phyloP scores from a whole-genome alignment of 306 rosid species.

The Acmispon strigosus region DNA sequence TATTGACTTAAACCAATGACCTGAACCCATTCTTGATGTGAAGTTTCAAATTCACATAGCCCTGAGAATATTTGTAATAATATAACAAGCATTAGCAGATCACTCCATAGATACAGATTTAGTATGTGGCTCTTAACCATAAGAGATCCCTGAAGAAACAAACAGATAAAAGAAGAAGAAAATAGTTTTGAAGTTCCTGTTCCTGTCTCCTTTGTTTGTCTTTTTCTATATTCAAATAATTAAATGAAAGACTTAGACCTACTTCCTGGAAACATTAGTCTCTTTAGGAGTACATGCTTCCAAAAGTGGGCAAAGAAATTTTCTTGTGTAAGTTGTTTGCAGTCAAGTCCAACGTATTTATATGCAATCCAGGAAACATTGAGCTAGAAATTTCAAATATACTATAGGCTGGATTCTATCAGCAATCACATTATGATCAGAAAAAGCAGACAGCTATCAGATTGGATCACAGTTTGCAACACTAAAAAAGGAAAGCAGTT shows the following conservation, averaged over 20 bases:
- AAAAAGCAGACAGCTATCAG: background rate
- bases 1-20: constrained; percentile 79
- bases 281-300: background rate
- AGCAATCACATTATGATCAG: background rate
- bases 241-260: background rate
- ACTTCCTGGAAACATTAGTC: background rate
- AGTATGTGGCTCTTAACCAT: background rate
- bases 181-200: background rate
- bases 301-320: background rate
- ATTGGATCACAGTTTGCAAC: constrained; percentile 1
- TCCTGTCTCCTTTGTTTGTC: background rate
- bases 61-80: constrained; percentile 31
- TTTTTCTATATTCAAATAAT: background rate
- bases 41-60: constrained; percentile 29
- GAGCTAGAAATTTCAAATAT: background rate
- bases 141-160: background rate
- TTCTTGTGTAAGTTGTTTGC: background rate
- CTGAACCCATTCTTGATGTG: constrained; percentile 69
- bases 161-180: background rate
- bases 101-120: constrained; percentile 10
- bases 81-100: constrained; percentile 24
- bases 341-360: background rate
- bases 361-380: constrained; percentile 3
- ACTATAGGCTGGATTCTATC: background rate
- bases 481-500: background rate